phyloP scores from a whole-genome alignment of 345 rosid genomes.

The Barbarea vulgaris region DNA sequence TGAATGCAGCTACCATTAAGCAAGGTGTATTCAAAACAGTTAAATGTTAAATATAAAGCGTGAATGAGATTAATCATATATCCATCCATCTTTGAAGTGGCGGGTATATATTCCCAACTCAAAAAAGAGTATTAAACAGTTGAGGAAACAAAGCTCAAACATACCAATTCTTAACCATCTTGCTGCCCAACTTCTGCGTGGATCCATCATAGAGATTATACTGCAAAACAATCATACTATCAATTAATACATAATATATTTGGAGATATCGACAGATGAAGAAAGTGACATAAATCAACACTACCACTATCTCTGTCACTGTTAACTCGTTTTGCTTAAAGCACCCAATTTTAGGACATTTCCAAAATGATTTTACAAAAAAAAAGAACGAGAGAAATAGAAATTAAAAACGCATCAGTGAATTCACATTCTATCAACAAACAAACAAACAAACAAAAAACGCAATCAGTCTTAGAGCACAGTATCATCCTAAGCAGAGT shows the following conservation, averaged over 20 bases:
- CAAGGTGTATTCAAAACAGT: background rate
- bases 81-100: background rate
- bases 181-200: constrained; percentile 89
- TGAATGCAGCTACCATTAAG: background rate
- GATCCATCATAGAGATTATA: constrained; percentile 94
- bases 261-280: background rate
- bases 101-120: background rate
- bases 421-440: too few species aligned
- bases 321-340: background rate
- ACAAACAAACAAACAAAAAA: too few species aligned
- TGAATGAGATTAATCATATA: background rate
- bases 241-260: background rate
- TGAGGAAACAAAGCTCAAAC: constrained; percentile 17
- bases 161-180: constrained; percentile 96
- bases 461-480: background rate
- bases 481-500: constrained; percentile 1
- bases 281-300: background rate
- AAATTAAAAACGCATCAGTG: background rate
- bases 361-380: background rate
- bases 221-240: constrained; percentile 40
- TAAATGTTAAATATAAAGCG: background rate
- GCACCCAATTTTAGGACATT: constrained; percentile 7
- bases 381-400: background rate
- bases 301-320: background rate
- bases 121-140: background rate